Evolutionary conservation across 2,329 filamentous ascomycete genomes (phyloP), one percentile per base, ranked within the genome.

Genomic region (Claviceps pazoutovae): DNA sequence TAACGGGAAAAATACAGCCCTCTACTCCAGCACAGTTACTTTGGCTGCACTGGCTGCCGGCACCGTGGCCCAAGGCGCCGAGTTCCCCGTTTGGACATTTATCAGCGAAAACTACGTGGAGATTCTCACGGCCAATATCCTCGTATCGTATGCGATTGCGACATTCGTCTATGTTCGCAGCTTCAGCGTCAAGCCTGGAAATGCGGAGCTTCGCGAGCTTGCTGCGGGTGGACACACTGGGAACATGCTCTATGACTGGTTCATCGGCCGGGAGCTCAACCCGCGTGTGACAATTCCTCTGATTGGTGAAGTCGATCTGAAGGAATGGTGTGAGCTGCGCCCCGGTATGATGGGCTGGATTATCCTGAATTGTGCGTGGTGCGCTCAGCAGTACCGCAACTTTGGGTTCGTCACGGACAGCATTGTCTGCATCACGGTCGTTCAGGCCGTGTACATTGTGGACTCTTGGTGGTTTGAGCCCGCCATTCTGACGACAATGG

Each of bases 201-300:
- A 94, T 64, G 72, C 76, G 13, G 75, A 84, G 47, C 72, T 78
- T 56, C 86, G 90, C 42, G 83, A 93, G 65, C 76, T 97, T 7
- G 90, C 90, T 0, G 79, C 80, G 1, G 89, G 90, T 44, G 90
- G 89, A 16, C 79, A 86, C 62, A 82, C 81, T 1, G 90, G 89
- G 53, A 96, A 95, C 67, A 71, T 88, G 56, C 69, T 96, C 39
- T 96, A 97, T 66, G 91, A 97, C 68, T 97, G 88, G 82, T 97
- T 89, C 70, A 96, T 97, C 57, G 91, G 91, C 19, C 86, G 91
- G 30, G 91, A 97, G 68, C 81, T 97, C 55, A 97, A 97, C 69
- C 91, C 91, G 3, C 87, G 90, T 48, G 68, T 94, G 54, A 80
- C 76, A 0, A 71, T 95, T 23, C 89, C 89, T 2, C 66, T 94